Evolutionary conservation across 2,329 filamentous ascomycete genomes (phyloP), one percentile per base, ranked within the genome.

Genomic region (Aureobasidium sp.): DNA sequence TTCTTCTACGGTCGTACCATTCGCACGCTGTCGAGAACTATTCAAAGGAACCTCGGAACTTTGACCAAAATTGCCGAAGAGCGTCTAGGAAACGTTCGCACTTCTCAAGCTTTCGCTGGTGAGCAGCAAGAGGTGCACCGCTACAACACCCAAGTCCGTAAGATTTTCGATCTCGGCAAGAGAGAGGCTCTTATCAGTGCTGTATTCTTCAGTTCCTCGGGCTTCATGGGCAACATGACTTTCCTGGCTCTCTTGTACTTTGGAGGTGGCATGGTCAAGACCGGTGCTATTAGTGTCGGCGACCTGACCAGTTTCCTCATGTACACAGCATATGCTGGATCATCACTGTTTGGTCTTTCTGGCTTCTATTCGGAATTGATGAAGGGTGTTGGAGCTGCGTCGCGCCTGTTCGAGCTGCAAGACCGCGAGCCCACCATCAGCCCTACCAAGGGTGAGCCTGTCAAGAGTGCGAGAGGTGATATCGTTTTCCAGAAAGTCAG

Each of bases 331-430:
- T 97, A 87, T 68, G 86, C 86, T 59, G 86, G 86, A 21, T 94
- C 90, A 54, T 96, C 90, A 75, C 83, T 99, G 65, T 96, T 97
- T 68, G 94, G 94, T 4, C 80, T 99, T 1, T 96, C 91, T 3
- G 91, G 90, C 62, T 99, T 99, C 77, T 99, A 97, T 75, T 96
- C 92, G 0, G 94, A 99, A 73, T 81, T 99, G 64, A 99, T 99
- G 94, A 99, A 99, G 75, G 95, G 95, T 47, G 93, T 96, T 4
- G 94, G 95, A 69, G 94, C 94, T 45, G 94, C 94, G n/a, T 96
- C 89, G 70, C 88, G 94, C 63, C 81, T 99, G 1, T 99, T 99
- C 70, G 94, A 99, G 72, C 83, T 99, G 6, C 92, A 97, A 72
- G 94, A 99, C 73, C 87, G 94, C 65, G 80, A 90, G 63, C 89